Evolutionary conservation across 371 early-diverging fungal species (phyloP), one percentile per base, ranked within the genome.

Genomic region (Zancudomyces culisetae): DNA sequence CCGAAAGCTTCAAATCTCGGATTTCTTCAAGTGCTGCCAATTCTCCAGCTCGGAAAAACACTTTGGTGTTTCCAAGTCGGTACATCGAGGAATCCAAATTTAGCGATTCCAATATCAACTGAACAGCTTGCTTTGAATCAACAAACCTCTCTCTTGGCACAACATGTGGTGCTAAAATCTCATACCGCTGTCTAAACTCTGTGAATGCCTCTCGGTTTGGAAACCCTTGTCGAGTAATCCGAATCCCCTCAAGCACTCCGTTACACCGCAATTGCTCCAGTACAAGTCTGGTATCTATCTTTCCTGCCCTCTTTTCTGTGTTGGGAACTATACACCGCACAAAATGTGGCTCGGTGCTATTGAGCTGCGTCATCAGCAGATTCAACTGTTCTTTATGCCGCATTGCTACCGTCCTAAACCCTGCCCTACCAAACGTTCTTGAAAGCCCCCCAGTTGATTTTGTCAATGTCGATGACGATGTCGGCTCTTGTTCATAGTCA

Each of bases 311-410:
- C 69, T 99, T 99, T 35, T 91, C 86, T 27, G 83, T 72, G 66
- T 99, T 99, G 6, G 99, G 99, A 41, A 98, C 66, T 52, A 99
- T 99, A 75, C 99, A 99, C 39, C 99, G 87, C 12, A 99, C 98
- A 76, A 99, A 99, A 70, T 98, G 99, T 3, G 99, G 99, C 49
- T 88, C 76, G 0, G 99, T 99, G 27, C 78, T 73, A 58, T 85
- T 76, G 2, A 99, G 73, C 54, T 87, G 86, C 12, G 75, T 71
- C 95, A 99, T 94, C 27, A 99, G 72, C 15, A 76, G 66, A 19
- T 69, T 66, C 30, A 99, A 73, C 59, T 95, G 93, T 58, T 98
- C 94, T 68, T 93, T 96, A 70, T 99, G 98, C 20, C 83, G 74
- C 67, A 96, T 97, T 0, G 87, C 85, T 0, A 98, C 98, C 0